Conservation (phyloP, 768 basidiomycete species). For the Gloeopeniophorella convolvens region DNA sequence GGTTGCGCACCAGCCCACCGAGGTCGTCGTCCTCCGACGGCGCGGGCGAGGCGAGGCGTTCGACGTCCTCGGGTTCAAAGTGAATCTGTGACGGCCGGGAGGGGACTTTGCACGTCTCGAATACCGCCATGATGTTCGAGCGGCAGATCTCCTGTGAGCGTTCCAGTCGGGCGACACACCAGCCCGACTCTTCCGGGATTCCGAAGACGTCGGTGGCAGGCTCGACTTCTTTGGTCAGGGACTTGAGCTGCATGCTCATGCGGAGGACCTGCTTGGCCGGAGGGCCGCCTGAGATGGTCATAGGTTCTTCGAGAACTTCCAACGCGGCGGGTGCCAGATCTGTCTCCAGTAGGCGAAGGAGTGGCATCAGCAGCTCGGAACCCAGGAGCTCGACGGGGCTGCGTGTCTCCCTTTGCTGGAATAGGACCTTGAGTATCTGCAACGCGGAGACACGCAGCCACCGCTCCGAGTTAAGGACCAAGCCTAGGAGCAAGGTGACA, state of each 20-base stretch:
- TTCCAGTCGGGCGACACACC: conserved; percentile 73
- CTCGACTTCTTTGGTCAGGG: conserved; percentile 40
- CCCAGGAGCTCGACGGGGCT: conserved; percentile 68
- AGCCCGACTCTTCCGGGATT: conserved; percentile 74
- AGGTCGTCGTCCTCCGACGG: conserved; percentile 57
- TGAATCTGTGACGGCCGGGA: conserved; percentile 65
- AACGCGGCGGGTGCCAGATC: conserved; percentile 80
- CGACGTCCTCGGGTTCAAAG: conserved; percentile 58
- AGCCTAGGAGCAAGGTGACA: conserved; percentile 77
- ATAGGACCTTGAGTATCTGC: conserved; percentile 84
- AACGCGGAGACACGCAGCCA: conserved; percentile 81
- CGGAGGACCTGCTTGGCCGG: conserved; percentile 82
- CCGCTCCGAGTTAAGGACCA: conserved; percentile 73
- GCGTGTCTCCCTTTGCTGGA: conserved; percentile 78
- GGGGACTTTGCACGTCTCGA: conserved; percentile 73
- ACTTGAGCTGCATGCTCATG: conserved; percentile 76
- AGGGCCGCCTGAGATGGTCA: conserved; percentile 68
- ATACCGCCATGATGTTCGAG: conserved; percentile 76
- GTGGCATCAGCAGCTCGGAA: conserved; percentile 85
- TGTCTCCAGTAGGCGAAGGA: conserved; percentile 82
- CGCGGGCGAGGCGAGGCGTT: conserved; percentile 24
- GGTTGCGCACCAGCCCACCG: conserved; percentile 69
- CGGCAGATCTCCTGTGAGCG: conserved; percentile 56
- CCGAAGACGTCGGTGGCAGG: conserved; percentile 72
- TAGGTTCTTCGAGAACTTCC: conserved; percentile 90